Conservation (phyloP, 805 yeast species). For the Brettanomyces naardenensis region DNA sequence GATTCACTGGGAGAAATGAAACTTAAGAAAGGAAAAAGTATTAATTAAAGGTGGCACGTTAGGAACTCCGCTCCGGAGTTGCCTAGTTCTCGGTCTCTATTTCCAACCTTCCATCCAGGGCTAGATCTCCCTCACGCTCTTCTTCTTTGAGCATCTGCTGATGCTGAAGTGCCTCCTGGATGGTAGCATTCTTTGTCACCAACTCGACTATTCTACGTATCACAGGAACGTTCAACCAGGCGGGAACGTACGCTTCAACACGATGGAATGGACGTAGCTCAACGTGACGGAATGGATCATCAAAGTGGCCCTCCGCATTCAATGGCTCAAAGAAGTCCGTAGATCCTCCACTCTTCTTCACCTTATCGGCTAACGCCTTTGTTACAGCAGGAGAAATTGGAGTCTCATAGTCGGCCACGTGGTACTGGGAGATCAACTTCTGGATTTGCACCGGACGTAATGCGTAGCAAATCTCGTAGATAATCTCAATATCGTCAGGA, state of each 20-base stretch:
- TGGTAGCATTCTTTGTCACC: slow-evolving; percentile 75
- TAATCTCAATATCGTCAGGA: slow-evolving; percentile 80
- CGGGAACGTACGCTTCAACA: slow-evolving; percentile 89
- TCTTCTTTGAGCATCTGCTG: slow-evolving; percentile 5
- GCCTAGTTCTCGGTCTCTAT: too few relatives aligned
- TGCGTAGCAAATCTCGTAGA: slow-evolving; percentile 91
- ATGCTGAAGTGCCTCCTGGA: slow-evolving; percentile 38
- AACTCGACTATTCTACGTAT: slow-evolving; percentile 84
- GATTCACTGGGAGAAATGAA: background rate
- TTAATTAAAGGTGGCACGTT: background rate
- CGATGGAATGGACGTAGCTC: slow-evolving; percentile 70
- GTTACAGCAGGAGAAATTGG: slow-evolving; percentile 81
- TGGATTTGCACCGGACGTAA: slow-evolving; percentile 94
- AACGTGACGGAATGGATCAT: slow-evolving; percentile 75
- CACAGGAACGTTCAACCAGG: slow-evolving; percentile 83
- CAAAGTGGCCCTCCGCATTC: slow-evolving; percentile 65
- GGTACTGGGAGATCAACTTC: slow-evolving; percentile 80
- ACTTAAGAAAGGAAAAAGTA: background rate
- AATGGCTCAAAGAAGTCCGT: slow-evolving; percentile 65
- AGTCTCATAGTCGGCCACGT: slow-evolving; percentile 88
- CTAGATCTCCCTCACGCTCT: background rate
- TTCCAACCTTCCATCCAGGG: background rate
- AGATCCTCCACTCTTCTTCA: slow-evolving; percentile 48
- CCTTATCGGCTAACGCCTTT: slow-evolving; percentile 73
- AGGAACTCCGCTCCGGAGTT: too few relatives aligned